phyloP scores from a whole-genome alignment of 2,329 filamentous ascomycete species.

The Orbilia quercus region DNA sequence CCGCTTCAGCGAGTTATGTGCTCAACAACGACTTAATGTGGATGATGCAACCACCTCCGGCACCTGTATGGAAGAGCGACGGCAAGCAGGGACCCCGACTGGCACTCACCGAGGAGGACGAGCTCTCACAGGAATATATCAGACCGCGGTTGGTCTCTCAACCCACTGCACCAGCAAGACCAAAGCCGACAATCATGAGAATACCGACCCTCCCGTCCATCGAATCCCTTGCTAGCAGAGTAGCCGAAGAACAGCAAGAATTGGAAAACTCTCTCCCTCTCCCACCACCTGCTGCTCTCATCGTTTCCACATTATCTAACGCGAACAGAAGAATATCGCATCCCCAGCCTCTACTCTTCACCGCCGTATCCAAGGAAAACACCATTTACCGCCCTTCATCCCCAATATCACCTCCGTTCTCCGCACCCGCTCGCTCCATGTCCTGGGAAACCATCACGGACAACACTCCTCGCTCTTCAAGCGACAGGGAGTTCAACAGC shows the following conservation, averaged over 20 bases:
- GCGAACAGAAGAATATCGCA: slow-evolving; percentile 39
- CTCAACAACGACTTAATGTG: slow-evolving; percentile 52
- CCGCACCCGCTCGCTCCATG: slow-evolving; percentile 38
- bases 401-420: slow-evolving; percentile 34
- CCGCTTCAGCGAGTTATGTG: slow-evolving; percentile 33
- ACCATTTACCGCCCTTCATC: slow-evolving; percentile 17
- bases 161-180: slow-evolving; percentile 30
- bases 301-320: slow-evolving; percentile 16
- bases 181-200: slow-evolving; percentile 52
- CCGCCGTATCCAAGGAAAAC: slow-evolving; percentile 1
- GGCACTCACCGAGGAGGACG: slow-evolving; percentile 44
- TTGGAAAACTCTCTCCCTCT: slow-evolving; percentile 13
- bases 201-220: slow-evolving; percentile 50
- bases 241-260: slow-evolving; percentile 42
- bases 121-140: slow-evolving; percentile 42
- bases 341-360: slow-evolving; percentile 37
- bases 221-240: slow-evolving; percentile 48
- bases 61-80: slow-evolving; percentile 54
- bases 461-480: slow-evolving; percentile 42
- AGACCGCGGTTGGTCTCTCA: slow-evolving; percentile 32
- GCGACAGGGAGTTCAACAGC: slow-evolving; percentile 48
- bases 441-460: slow-evolving; percentile 50
- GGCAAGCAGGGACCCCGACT: slow-evolving; percentile 49
- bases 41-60: slow-evolving; percentile 55
- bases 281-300: slow-evolving; percentile 23